These are phyloP conservation scores for Termitomyces sp. DNA, from an alignment of 768 basidiomycete genomes.

Conservation along the genomic window DNA sequence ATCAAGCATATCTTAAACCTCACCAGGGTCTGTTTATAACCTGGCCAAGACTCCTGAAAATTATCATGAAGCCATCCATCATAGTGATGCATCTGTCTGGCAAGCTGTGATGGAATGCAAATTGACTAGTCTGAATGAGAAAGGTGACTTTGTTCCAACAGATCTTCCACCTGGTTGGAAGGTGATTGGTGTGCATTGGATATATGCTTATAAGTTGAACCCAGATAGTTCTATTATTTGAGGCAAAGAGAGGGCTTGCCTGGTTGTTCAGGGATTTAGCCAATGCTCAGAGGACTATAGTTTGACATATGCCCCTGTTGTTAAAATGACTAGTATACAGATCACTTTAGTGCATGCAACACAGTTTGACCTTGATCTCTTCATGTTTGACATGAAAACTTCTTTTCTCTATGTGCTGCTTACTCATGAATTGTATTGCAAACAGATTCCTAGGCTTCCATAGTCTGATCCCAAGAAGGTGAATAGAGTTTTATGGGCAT, in stretches of 20 bases:
- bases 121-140: not conserved
- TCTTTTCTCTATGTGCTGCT: constrained; percentile 12
- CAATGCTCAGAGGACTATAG: no score
- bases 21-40: no score
- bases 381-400: not conserved
- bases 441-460: constrained; percentile 5
- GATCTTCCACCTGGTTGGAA: not conserved
- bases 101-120: not conserved
- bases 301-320: no score
- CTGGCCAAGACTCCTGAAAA: no score
- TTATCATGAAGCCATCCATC: no score
- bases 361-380: not conserved
- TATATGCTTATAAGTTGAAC: not conserved
- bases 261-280: not conserved
- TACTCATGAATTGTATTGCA: no score
- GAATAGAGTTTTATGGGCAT: no score
- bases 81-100: not conserved
- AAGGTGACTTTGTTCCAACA: not conserved
- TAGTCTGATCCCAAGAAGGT: no score
- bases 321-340: not conserved
- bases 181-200: not conserved
- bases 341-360: not conserved
- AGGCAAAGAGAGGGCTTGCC: not conserved
- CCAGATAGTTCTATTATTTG: no score
- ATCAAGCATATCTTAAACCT: no score